A percentile compares a stretch with the other conserved stretches of the same genome.
phyloP scores from a whole-genome alignment of 345 rosid genomes.

The Eucalyptus marginata region DNA sequence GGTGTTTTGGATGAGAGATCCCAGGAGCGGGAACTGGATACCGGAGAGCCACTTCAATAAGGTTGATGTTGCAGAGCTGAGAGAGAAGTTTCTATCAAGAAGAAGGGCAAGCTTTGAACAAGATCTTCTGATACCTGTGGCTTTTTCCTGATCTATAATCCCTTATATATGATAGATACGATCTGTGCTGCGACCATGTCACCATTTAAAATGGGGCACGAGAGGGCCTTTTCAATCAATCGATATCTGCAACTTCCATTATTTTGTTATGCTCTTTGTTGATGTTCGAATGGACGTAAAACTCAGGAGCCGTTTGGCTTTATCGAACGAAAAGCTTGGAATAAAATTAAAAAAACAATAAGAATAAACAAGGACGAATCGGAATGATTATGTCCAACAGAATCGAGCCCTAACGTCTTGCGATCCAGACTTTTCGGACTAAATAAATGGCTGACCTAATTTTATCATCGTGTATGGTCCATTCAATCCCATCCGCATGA shows the following conservation, averaged over 20 bases:
- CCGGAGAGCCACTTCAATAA: conserved; percentile 30
- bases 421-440: neutral
- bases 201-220: neutral
- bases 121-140: neutral
- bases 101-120: neutral
- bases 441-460: neutral
- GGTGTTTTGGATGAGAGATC: conserved; percentile 40
- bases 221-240: neutral
- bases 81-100: neutral
- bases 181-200: neutral
- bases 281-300: neutral
- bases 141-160: neutral
- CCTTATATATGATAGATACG: neutral
- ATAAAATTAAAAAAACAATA: neutral
- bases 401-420: neutral
- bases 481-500: neutral
- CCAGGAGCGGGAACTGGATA: conserved; percentile 38
- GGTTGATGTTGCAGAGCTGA: neutral
- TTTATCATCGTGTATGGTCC: neutral
- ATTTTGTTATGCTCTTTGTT: neutral
- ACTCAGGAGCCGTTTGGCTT: neutral
- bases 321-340: neutral
- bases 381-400: neutral
- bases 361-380: neutral
- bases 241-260: neutral